Evolutionary conservation across 306 rosid species (phyloP).

Genomic region (Rubus parviflorus): DNA sequence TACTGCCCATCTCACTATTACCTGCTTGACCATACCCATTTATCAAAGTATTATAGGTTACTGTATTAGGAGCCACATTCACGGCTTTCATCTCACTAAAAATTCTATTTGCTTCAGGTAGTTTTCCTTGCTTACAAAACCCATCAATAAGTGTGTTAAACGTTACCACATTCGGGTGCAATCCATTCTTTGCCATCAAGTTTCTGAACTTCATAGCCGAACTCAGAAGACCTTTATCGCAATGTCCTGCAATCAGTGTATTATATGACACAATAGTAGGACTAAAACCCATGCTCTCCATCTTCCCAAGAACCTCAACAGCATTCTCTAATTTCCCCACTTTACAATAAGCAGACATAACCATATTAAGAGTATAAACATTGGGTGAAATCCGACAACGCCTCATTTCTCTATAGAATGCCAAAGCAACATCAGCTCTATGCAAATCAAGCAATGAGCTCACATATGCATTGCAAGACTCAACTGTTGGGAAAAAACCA

Average conservation of each 20-base stretch:
- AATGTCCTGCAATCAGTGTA: constrained; percentile 69
- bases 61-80: constrained; percentile 57
- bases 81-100: constrained; percentile 63
- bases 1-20: constrained; percentile 54
- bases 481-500: constrained; percentile 67
- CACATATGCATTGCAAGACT: constrained; percentile 69
- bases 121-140: constrained; percentile 66
- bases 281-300: constrained; percentile 65
- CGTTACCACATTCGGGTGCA: constrained; percentile 61
- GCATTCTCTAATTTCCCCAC: constrained; percentile 63
- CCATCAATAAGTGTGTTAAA: constrained; percentile 68
- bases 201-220: constrained; percentile 55
- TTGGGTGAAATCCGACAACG: constrained; percentile 50
- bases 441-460: constrained; percentile 59
- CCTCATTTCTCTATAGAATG: constrained; percentile 52
- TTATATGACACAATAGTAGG: constrained; percentile 68
- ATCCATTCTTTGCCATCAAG: constrained; percentile 51
- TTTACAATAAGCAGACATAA: constrained; percentile 60
- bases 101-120: constrained; percentile 62
- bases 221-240: constrained; percentile 61
- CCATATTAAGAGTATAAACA: constrained; percentile 70
- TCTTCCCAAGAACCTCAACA: constrained; percentile 45
- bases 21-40: constrained; percentile 65
- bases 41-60: constrained; percentile 74
- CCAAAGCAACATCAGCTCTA: constrained; percentile 55